Evolutionary conservation across 495 filamentous ascomycete species (phyloP).

Genomic region (Chlorociboria aeruginascens): DNA sequence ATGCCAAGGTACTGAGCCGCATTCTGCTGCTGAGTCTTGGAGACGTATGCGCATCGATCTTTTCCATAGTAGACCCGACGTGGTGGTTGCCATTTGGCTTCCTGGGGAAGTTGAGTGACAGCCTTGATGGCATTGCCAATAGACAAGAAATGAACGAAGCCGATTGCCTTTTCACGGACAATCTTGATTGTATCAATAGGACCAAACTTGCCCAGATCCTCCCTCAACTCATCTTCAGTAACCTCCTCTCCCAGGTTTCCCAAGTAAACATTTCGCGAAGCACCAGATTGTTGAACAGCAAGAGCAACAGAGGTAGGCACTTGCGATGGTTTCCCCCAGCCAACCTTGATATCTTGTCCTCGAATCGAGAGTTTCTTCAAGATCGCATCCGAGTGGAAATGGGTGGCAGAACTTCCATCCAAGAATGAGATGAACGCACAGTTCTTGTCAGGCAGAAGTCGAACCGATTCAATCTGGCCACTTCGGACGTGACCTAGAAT

Average conservation of each 20-base stretch:
- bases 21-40: conserved; percentile 99
- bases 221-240: conserved; percentile 80
- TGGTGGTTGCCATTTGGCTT: conserved; percentile 91
- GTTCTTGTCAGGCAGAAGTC: conserved; percentile 95
- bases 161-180: conserved; percentile 95
- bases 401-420: conserved; percentile 90
- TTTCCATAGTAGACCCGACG: conserved; percentile 97
- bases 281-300: conserved; percentile 92
- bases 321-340: conserved; percentile 97
- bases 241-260: conserved; percentile 88
- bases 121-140: conserved; percentile 98
- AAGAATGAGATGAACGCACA: conserved; percentile 99
- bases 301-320: conserved; percentile 94
- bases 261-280: conserved; percentile 96
- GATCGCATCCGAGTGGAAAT: conserved; percentile 98
- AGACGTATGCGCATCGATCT: conserved; percentile 95
- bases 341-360: conserved; percentile 98
- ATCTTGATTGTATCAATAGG: conserved; percentile 96
- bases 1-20: conserved; percentile 97
- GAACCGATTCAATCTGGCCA: conserved; percentile 96
- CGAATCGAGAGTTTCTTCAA: conserved; percentile 97
- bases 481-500: conserved; percentile 94
- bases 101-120: conserved; percentile 92
- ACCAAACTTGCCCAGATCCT: conserved; percentile 94
- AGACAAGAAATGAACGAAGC: conserved; percentile 94